Percentiles rank a stretch among this genome's conserved stretches.
phyloP scores from a whole-genome alignment of 2,329 filamentous ascomycete species.

The Calonectria montana region DNA sequence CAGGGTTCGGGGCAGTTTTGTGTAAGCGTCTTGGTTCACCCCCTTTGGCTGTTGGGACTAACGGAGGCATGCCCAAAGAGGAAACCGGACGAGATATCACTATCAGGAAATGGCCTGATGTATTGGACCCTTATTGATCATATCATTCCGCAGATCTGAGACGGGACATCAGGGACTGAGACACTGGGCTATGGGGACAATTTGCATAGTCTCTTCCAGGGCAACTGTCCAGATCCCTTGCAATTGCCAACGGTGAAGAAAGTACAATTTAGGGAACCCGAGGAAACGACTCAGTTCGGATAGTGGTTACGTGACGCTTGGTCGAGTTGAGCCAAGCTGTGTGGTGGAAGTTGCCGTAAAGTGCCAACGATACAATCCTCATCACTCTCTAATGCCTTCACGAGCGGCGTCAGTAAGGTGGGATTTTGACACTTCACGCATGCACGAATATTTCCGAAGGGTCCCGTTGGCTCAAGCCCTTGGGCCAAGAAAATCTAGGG shows the following conservation, averaged over 20 bases:
- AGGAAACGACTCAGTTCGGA: not conserved
- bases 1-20: not conserved
- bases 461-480: not conserved
- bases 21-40: not conserved
- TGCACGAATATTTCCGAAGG: not conserved
- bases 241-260: not conserved
- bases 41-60: not conserved
- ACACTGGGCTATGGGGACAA: not conserved
- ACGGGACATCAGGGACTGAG: conserved; percentile 1
- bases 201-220: not conserved
- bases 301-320: not conserved
- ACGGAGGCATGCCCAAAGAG: not conserved
- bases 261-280: too few relatives aligned
- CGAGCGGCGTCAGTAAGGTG: not conserved
- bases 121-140: not conserved
- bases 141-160: conserved; percentile 11
- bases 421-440: not conserved
- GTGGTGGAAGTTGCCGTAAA: not conserved
- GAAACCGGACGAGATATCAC: not conserved
- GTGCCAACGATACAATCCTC: not conserved
- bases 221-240: not conserved
- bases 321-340: not conserved
- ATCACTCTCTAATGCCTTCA: not conserved
- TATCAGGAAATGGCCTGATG: not conserved
- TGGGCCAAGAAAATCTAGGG: not conserved